phyloP scores from a whole-genome alignment of 495 filamentous ascomycete species.

The Delitschia confertaspora region DNA sequence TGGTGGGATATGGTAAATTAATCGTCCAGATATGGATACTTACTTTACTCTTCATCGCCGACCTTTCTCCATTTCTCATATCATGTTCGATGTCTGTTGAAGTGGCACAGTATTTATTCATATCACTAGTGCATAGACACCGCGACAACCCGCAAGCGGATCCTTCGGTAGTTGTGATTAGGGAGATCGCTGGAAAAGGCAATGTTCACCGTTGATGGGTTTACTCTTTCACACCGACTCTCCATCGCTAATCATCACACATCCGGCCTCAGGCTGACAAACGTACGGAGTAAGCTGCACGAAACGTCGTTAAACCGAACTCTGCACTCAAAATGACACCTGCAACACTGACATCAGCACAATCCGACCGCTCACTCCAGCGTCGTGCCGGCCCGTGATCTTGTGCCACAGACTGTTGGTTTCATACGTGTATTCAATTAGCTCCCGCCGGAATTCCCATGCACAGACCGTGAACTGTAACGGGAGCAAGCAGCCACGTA shows the following conservation, averaged over 20 bases:
- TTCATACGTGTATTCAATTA: slow-evolving; percentile 14
- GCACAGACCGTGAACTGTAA: slow-evolving; percentile 12
- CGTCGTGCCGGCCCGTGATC: slow-evolving; percentile 21
- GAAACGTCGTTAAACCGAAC: slow-evolving; percentile 15
- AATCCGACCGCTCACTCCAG: slow-evolving; percentile 3
- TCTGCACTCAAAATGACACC: slow-evolving; percentile 5
- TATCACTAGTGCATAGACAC: slow-evolving; percentile 1
- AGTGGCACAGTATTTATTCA: slow-evolving; percentile 10
- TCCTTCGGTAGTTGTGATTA: too few species aligned
- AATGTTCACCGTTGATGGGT: too few species aligned
- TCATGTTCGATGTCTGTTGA: neutral
- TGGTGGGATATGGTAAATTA: too few species aligned
- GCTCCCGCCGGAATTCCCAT: slow-evolving; percentile 16
- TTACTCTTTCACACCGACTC: too few species aligned
- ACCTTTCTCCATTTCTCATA: neutral
- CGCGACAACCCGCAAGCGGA: neutral
- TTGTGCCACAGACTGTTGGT: slow-evolving; percentile 12
- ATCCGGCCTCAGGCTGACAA: too few species aligned
- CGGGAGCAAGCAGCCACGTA: slow-evolving; percentile 10
- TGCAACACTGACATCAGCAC: slow-evolving; percentile 9
- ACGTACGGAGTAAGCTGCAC: too few species aligned
- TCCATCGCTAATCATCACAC: too few species aligned
- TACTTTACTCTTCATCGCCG: too few species aligned
- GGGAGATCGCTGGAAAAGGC: too few species aligned
- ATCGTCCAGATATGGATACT: too few species aligned